Base-by-base conservation (phyloP, 2,329 filamentous ascomycete genomes). In the Paecilomyces sp. region DNA sequence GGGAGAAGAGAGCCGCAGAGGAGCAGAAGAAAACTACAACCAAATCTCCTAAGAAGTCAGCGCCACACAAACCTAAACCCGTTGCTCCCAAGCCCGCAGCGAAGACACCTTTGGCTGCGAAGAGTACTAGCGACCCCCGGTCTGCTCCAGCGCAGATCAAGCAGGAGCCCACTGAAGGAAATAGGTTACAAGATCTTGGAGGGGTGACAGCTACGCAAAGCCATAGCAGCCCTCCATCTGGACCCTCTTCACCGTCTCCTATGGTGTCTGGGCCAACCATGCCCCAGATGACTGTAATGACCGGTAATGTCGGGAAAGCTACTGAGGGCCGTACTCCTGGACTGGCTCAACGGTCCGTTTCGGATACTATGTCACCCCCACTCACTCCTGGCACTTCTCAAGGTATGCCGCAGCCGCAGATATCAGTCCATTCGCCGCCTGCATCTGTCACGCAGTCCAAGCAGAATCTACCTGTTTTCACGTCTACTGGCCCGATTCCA, bases 401-500 rank as follows among this genome's bases (percentile, higher is more conserved):
- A 3, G 56, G 63, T 31, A 12, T 57, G 2, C 41, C 60, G 28
- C 61, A 64, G 3, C 64, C 61, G 25, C 66, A 66, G 51, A 61
- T 65, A 9, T 66, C 64, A 18, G 59, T 70, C 1, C 70, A 68
- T 54, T 70, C 74, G 3, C 70, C 74, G 1, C 63, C 70, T 18
- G 64, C 63, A 30, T 67, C 69, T 18, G 67, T 71, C 1, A 61
- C 70, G 12, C 67, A 68, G 55, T 75, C 74, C 52, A 77, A 73
- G 60, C 69, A 75, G 18, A 76, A 77, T 24, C 68, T 84, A 30
- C 81, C 82, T 1, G 71, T 80, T 0, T 82, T 83, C 60, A 79
- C 77, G 18, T 74, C 81, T 0, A 77, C 66, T 50, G 74, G 75
- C 3, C 68, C 71, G 3, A 80, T 80, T 60, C 75, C 74, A 5